Percentiles rank a stretch among this genome's conserved stretches.
Conservation (phyloP, 768 basidiomycete genomes). For the Tylopilus subfusipes region DNA sequence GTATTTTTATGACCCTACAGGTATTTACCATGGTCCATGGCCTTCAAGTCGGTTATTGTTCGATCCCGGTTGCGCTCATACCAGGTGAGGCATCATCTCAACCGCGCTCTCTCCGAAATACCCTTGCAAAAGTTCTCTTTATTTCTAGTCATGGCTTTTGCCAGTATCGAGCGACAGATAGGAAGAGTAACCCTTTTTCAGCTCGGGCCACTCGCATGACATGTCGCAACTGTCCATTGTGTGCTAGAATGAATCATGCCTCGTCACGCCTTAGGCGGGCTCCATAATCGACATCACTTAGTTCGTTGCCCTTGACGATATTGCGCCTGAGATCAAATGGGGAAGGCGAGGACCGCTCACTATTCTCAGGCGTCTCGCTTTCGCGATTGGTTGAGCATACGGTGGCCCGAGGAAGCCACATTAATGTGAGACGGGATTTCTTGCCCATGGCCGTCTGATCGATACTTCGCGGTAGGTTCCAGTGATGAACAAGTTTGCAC, state of each 20-base stretch:
- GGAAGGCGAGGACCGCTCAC: not conserved
- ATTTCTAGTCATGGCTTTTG: not conserved
- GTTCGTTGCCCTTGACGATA: not conserved
- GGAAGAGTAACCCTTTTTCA: not conserved
- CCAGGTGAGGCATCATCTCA: not conserved
- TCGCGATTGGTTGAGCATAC: not conserved
- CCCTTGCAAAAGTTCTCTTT: not conserved
- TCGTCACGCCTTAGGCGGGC: too few species aligned
- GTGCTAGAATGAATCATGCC: not conserved
- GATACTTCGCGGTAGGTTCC: conserved; percentile 53
- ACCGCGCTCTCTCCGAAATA: not conserved
- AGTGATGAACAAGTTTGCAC: conserved; percentile 69
- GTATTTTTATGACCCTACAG: not conserved
- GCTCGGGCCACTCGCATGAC: too few species aligned
- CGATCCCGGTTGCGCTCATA: not conserved
- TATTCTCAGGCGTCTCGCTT: not conserved
- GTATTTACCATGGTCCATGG: not conserved
- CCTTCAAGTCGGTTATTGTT: not conserved
- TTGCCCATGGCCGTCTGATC: not conserved
- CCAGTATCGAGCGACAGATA: not conserved
- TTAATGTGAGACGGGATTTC: conserved; percentile 7
- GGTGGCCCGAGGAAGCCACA: too few species aligned
- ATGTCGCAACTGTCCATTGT: not conserved
- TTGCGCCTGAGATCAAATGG: not conserved
- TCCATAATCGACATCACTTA: not conserved